Conservation (phyloP, 495 filamentous ascomycete genomes). For the Cercophora samala region DNA sequence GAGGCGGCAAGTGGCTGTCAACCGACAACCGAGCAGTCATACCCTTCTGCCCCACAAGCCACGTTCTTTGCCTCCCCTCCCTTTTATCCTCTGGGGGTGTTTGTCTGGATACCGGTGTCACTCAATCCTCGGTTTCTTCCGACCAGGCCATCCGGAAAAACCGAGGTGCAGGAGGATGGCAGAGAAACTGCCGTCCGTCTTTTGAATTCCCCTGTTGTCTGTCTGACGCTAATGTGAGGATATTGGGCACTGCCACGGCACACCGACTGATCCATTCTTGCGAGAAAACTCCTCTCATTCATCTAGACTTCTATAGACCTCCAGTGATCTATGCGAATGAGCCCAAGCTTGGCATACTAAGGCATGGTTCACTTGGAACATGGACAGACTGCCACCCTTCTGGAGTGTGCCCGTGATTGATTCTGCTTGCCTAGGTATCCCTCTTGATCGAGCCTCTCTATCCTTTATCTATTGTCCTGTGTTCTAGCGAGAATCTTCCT, state of each 20-base stretch:
- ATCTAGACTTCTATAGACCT: not conserved
- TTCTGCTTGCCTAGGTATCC: too few relatives aligned
- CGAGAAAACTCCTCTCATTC: not conserved
- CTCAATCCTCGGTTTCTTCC: conserved; percentile 2
- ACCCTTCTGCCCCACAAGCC: conserved; percentile 9
- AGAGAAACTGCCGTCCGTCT: not conserved
- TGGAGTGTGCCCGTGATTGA: too few relatives aligned
- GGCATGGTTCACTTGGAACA: not conserved
- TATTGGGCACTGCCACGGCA: not conserved
- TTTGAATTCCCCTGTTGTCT: not conserved
- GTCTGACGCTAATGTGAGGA: not conserved
- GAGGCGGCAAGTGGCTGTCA: conserved; percentile 16
- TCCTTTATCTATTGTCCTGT: too few relatives aligned
- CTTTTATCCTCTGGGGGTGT: not conserved
- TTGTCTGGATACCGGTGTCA: conserved; percentile 10
- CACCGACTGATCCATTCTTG: not conserved
- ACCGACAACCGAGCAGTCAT: conserved; percentile 7
- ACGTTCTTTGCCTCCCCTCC: conserved; percentile 5
- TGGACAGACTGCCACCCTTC: not conserved
- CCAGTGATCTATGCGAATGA: not conserved
- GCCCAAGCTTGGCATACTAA: not conserved
- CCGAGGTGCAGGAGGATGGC: conserved; percentile 2
- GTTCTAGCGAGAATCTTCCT: too few relatives aligned
- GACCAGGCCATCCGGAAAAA: not conserved
- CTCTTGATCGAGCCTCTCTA: too few relatives aligned